Evolutionary conservation across 2,329 filamentous ascomycete species (phyloP), one percentile per base, ranked within the genome.

Genomic region (Diaporthe ilicicola): DNA sequence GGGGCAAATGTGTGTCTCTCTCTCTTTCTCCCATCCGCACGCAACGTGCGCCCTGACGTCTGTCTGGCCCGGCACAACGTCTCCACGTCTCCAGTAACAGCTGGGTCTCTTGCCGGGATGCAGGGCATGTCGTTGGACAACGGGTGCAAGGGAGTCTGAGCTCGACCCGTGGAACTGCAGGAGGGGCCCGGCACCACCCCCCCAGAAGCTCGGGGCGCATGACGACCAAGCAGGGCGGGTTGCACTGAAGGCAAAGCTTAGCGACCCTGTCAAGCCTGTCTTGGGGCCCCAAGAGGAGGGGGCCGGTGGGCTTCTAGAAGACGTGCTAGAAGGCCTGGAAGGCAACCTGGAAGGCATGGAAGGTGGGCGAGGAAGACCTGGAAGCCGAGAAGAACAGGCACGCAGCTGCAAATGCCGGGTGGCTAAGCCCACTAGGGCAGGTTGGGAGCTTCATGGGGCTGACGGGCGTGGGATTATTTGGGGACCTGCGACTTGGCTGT

Each of bases 391-490:
- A 68, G 42, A 67, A 56, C 51, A 19, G 42, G 32, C 32, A 34
- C 4, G 32, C 32, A 61, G 42, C 67, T 61, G 44, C 67, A 64
- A 71, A 27, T 71, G 71, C 71, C 64, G 70, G 59, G 27, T 53
- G 46, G 67, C 70, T 70, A 72, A 64, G 67, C 70, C 70, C 46
- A 37, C 46, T 68, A 55, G 24, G 71, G 71, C 71, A 72, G 71
- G 62, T 64, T 46, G 68, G n/a, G n/a, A 68, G 24, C 44, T 64
- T 50, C 59, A 50, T 29, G 29, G 46, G 68, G 61, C 50, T 67
- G 53, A 54, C 48, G 32, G 22, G 44, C 42, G 44, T 64, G 59
- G 44, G 27, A 24, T 48, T 10, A 39, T 39, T 39, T 10, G 37
- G 37, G 37, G 10, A 27, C 42, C 17, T 29, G 42, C 24, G 17